phyloP scores from a whole-genome alignment of 23 red algal genomes.

The Gracilaria domingensis region DNA sequence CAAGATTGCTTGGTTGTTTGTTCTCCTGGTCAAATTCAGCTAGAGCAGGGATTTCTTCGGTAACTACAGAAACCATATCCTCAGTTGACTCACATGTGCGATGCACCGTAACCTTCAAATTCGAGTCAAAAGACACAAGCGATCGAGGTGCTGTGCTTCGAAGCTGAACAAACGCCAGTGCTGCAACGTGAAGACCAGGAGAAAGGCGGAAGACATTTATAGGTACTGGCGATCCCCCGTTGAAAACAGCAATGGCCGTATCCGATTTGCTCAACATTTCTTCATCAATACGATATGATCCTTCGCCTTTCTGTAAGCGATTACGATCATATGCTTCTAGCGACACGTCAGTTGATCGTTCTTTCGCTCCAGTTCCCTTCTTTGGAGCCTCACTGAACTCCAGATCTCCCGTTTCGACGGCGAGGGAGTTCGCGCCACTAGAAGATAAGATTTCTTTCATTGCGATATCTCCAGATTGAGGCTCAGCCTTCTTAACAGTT shows the following conservation, averaged over 20 bases:
- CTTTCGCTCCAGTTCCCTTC: background rate
- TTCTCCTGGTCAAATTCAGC: background rate
- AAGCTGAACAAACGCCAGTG: slow-evolving; percentile 43
- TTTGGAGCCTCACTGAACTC: background rate
- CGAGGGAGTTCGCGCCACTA: background rate
- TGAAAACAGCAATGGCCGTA: slow-evolving; percentile 49
- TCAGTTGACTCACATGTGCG: background rate
- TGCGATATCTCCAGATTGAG: background rate
- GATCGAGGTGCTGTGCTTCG: background rate
- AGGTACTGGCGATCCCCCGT: slow-evolving; percentile 45
- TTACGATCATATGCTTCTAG: background rate
- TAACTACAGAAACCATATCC: slow-evolving; percentile 33
- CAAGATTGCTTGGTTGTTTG: background rate
- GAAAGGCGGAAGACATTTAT: slow-evolving; percentile 35
- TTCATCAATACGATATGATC: background rate
- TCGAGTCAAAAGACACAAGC: slow-evolving; percentile 52
- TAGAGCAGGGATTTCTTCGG: slow-evolving; percentile 6
- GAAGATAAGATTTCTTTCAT: background rate
- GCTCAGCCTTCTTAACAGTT: background rate
- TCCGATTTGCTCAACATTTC: slow-evolving; percentile 4
- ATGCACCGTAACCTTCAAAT: slow-evolving; percentile 24
- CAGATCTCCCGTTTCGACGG: background rate
- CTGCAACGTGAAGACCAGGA: slow-evolving; percentile 33
- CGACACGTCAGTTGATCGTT: background rate
- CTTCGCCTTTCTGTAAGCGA: background rate